These are phyloP conservation scores for Thinopyrum elongatum DNA, from an alignment of 176 grass and related monocot genomes.

Conservation along the genomic window DNA sequence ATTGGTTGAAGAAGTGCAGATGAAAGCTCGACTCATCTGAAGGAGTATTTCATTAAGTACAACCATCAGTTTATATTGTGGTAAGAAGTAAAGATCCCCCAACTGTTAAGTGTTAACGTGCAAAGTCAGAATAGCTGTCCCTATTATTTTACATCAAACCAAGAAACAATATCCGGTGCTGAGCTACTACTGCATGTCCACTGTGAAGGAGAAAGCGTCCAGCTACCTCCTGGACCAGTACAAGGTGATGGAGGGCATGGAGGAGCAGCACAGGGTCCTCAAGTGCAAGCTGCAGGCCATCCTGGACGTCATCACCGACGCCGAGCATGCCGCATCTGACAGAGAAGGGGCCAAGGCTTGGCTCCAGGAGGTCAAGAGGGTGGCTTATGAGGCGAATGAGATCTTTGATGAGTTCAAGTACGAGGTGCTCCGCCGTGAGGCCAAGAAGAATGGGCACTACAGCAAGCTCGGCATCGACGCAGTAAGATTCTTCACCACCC, in stretches of 20 bases:
- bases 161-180: neutral
- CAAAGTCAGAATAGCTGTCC: neutral
- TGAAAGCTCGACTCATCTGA: too few relatives aligned
- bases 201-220: neutral
- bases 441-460: neutral
- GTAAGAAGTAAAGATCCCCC: neutral
- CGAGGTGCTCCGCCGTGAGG: neutral
- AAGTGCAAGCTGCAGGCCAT: neutral
- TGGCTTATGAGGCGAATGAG: neutral
- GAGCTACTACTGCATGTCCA: neutral
- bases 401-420: neutral
- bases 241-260: neutral
- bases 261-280: neutral
- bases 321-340: neutral
- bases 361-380: too few relatives aligned
- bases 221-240: neutral
- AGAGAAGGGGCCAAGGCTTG: neutral
- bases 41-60: neutral
- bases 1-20: too few relatives aligned
- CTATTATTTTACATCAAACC: neutral
- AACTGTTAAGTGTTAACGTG: too few relatives aligned
- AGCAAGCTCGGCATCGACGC: neutral
- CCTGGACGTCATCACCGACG: neutral
- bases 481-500: neutral
- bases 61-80: neutral